A percentile compares a stretch with the other conserved stretches of the same genome.
Evolutionary conservation across 306 rosid genomes (phyloP).

Genomic region (Dalbergia cultrata): DNA sequence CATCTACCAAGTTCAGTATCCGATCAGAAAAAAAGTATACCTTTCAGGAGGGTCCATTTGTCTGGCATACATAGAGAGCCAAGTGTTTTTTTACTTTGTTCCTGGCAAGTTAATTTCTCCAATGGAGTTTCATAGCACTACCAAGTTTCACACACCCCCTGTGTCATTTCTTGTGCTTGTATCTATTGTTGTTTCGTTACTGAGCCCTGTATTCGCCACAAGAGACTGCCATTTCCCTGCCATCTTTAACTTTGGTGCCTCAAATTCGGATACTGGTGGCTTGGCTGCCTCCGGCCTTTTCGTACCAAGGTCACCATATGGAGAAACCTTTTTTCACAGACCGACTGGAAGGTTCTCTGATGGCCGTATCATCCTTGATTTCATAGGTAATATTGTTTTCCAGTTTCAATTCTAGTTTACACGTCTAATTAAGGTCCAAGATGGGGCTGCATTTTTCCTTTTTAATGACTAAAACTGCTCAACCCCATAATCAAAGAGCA

Average conservation of each 20-base stretch:
- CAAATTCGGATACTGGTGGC: slow-evolving; percentile 64
- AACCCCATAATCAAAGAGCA: too few species aligned
- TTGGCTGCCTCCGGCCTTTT: slow-evolving; percentile 42
- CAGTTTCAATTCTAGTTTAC: neutral
- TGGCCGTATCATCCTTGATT: slow-evolving; percentile 60
- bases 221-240: slow-evolving; percentile 53
- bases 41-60: too few species aligned
- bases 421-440: too few species aligned
- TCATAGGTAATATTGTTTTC: slow-evolving; percentile 45
- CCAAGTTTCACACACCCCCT: neutral
- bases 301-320: slow-evolving; percentile 38
- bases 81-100: neutral
- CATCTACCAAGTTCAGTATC: too few species aligned
- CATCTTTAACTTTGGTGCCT: slow-evolving; percentile 61
- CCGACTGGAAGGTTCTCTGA: slow-evolving; percentile 56
- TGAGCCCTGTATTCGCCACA: slow-evolving; percentile 25
- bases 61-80: too few species aligned
- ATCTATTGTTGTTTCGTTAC: neutral
- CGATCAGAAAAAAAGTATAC: too few species aligned
- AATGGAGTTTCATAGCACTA: slow-evolving; percentile 6
- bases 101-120: neutral
- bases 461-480: too few species aligned
- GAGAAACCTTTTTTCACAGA: slow-evolving; percentile 58
- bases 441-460: too few species aligned
- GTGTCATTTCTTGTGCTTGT: slow-evolving; percentile 1